These are phyloP conservation scores for Buddleja alternifolia DNA, from an alignment of 257 asterid genomes.

Conservation along the genomic window DNA sequence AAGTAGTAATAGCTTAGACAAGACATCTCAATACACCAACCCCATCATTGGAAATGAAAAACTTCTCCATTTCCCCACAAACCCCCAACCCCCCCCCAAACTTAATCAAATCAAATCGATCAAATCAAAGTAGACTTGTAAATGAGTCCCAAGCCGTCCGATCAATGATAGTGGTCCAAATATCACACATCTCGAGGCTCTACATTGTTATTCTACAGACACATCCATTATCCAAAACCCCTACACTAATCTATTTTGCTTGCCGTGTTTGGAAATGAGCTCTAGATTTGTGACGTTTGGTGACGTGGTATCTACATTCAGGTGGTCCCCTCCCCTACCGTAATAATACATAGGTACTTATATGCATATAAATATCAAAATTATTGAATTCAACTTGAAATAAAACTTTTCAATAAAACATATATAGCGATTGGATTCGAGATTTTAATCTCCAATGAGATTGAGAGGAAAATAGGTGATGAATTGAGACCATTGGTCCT, in stretches of 20 bases:
- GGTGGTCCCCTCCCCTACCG: constrained; percentile 42
- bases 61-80: constrained; percentile 9
- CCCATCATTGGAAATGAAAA: constrained; percentile 31
- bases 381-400: no score
- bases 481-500: no score
- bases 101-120: constrained; percentile 26
- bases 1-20: background rate
- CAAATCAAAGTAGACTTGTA: constrained; percentile 20
- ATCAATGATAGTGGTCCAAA: constrained; percentile 38
- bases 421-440: constrained; percentile 11
- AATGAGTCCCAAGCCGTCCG: constrained; percentile 25
- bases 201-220: constrained; percentile 29
- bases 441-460: constrained; percentile 36
- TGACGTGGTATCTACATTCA: constrained; percentile 31
- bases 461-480: no score
- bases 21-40: background rate
- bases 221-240: constrained; percentile 37
- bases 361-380: no score
- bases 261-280: constrained; percentile 39
- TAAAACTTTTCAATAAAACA: no score
- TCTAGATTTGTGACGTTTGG: constrained; percentile 33
- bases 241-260: constrained; percentile 33
- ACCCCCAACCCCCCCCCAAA: constrained; percentile 2
- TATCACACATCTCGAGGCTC: constrained; percentile 41
- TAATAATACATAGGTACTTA: no score